Conservation (phyloP, 2,329 filamentous ascomycete genomes). For the Claviceps arundinis region DNA sequence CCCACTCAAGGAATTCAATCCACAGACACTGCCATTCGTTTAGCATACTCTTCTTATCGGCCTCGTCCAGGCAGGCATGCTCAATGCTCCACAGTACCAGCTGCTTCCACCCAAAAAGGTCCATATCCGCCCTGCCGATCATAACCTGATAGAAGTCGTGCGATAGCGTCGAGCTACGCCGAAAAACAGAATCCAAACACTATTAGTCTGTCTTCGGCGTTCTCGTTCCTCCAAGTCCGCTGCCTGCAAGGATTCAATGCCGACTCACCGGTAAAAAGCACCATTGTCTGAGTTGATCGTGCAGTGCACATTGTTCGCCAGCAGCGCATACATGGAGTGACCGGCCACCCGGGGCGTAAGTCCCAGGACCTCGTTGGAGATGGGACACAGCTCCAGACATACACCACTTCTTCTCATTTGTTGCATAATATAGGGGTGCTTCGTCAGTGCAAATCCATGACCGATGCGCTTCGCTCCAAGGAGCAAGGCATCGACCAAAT, state of each 20-base stretch:
- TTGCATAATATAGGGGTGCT: slow-evolving; percentile 53
- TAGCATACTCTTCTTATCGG: slow-evolving; percentile 25
- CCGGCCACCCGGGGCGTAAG: slow-evolving; percentile 52
- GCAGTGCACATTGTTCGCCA: slow-evolving; percentile 62
- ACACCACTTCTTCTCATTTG: slow-evolving; percentile 49
- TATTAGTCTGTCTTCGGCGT: not conserved
- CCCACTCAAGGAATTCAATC: slow-evolving; percentile 41
- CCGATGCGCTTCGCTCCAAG: slow-evolving; percentile 57
- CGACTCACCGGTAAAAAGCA: slow-evolving; percentile 50
- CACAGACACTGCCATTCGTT: slow-evolving; percentile 41
- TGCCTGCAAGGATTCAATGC: too few relatives aligned
- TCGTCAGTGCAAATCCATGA: slow-evolving; percentile 56
- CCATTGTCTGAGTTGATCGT: slow-evolving; percentile 66
- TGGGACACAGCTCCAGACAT: slow-evolving; percentile 64
- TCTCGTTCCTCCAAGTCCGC: too few relatives aligned
- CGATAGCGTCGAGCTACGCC: slow-evolving; percentile 49
- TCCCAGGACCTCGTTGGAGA: slow-evolving; percentile 64
- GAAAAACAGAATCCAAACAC: not conserved
- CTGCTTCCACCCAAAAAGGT: slow-evolving; percentile 58
- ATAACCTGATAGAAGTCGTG: slow-evolving; percentile 70
- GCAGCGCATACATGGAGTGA: slow-evolving; percentile 52
- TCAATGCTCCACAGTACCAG: slow-evolving; percentile 49
- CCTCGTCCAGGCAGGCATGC: slow-evolving; percentile 38
- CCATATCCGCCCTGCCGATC: slow-evolving; percentile 54
- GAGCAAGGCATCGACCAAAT: slow-evolving; percentile 54